Base-by-base conservation (phyloP, 495 filamentous ascomycete species). In the Oidiodendron maius region DNA sequence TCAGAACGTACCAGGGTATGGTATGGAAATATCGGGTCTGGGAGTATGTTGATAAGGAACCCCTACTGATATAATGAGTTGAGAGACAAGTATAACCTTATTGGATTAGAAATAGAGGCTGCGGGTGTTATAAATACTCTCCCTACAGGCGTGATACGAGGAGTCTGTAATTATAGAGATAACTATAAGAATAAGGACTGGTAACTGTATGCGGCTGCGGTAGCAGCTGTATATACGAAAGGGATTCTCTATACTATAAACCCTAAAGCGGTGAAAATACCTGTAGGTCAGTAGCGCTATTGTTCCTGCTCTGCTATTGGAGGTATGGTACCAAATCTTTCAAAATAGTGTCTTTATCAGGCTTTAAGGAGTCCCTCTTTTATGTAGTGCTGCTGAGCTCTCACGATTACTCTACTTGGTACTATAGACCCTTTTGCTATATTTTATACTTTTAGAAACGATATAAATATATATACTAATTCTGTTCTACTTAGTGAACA, bases 121-220 rank as follows among this genome's bases (percentile, higher is more conserved):
- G 39, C 39, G 15, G 50, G 49, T 37, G 28, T 48, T 6, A 51
- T 51, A 43, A 18, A 47, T 28, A 25, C 16, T 2, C 17, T 48
- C 16, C 49, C 41, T n/a, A 21, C 22, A 23, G 17, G 37, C 4
- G 62, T 68, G 2, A 64, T 74, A 24, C 62, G 65, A 16, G 70
- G 68, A 1, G 61, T 64, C 12, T 72, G 61, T 46, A 63, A 72
- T 50, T 72, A 73, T 53, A 62, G 42, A 15, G 65, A 71, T 40
- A 41, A 42, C 28, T 60, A 66, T 46, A 72, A 71, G 50, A 65
- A 65, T 51, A 64, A 70, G 28, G 43, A 24, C n/a, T 74, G 68
- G 68, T 65, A 74, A 46, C 18, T 20, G n/a, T 70, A 64, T 47
- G 66, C 64, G 2, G 66, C 66, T 13, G 61, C 63, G 2, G 64